Base-by-base conservation (phyloP, 768 basidiomycete species). In the Coprinopsis cinerea region DNA sequence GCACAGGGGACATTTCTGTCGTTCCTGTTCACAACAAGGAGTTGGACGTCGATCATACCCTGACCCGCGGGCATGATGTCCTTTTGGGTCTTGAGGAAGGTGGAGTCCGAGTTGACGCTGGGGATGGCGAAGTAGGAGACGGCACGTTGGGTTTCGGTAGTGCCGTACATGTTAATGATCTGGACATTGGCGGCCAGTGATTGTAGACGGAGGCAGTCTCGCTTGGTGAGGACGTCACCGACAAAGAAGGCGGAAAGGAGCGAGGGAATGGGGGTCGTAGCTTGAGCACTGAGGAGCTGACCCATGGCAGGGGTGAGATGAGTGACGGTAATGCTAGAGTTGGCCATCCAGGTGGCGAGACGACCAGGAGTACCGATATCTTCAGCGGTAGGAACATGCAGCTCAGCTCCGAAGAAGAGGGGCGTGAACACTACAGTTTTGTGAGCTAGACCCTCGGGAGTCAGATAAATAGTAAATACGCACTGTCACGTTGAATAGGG, bases 131-230 rank as follows among this genome's bases (percentile, higher is more conserved):
- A 45, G 27, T 27, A 45, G 44, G 44, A 45, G 5, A 99, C 96
- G 1, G 96, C 96, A 46, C 96, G 89, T 65, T 99, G 96, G 6
- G 96, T 98, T 69, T 99, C 96, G 18, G 96, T 99, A 5, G 96
- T 98, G 14, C 96, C 96, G 65, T 97, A 99, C 96, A 99, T 99
- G 75, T 99, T 99, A 67, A 98, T 85, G 63, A 99, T 97, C 27
- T 83, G 75, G 13, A 94, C 92, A 58, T 98, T 96, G 11, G 82
- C 72, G 1, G 95, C 96, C 42, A 99, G 83, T 1, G 88, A 77
- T 64, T 99, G 96, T 2, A 99, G 77, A 28, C 96, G 88, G 35
- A 88, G 80, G 60, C 95, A 98, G 65, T 99, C 96, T 37, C 96
- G 88, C 67, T 98, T 99, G 53, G 96, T 98, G 48, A 99, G 82